phyloP scores from a whole-genome alignment of 805 yeast species.

The Barnettozyma sucrosica region DNA sequence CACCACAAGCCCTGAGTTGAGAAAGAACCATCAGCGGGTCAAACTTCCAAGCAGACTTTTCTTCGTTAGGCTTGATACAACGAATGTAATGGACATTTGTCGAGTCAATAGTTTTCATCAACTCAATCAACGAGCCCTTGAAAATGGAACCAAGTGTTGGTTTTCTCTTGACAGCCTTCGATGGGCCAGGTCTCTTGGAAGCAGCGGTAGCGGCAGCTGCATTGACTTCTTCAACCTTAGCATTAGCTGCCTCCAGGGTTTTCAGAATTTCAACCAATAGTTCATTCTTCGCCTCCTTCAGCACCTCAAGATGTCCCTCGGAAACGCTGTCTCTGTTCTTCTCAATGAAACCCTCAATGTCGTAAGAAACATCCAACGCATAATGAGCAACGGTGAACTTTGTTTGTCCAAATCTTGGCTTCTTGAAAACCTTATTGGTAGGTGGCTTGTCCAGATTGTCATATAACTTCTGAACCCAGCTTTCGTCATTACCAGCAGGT shows the following conservation, averaged over 20 bases:
- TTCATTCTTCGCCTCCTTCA: slow-evolving; percentile 61
- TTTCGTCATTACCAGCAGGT: slow-evolving; percentile 89
- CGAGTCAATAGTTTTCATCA: slow-evolving; percentile 88
- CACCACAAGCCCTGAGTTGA: slow-evolving; percentile 98
- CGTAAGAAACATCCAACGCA: slow-evolving; percentile 90
- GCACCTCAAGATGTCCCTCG: slow-evolving; percentile 86
- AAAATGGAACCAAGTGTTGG: slow-evolving; percentile 95
- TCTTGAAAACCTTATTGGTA: slow-evolving; percentile 70
- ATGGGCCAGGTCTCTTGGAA: slow-evolving; percentile 34
- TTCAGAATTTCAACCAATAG: slow-evolving; percentile 60
- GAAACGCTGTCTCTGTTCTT: slow-evolving; percentile 97
- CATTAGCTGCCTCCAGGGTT: slow-evolving; percentile 49
- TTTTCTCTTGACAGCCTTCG: slow-evolving; percentile 52
- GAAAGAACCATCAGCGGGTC: slow-evolving; percentile 93
- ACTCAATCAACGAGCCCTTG: slow-evolving; percentile 84
- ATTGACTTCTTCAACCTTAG: slow-evolving; percentile 28
- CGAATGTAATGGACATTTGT: slow-evolving; percentile 96
- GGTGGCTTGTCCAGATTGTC: slow-evolving; percentile 78
- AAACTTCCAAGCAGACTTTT: slow-evolving; percentile 92
- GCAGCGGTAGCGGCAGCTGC: slow-evolving; percentile 20
- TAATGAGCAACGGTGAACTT: slow-evolving; percentile 89
- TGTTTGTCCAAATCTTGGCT: slow-evolving; percentile 90
- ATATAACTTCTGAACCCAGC: slow-evolving; percentile 88
- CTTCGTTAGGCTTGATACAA: slow-evolving; percentile 95
- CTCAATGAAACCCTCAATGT: slow-evolving; percentile 91